Conservation (phyloP, 2,329 filamentous ascomycete species). For the Verticillium nonalfalfae region DNA sequence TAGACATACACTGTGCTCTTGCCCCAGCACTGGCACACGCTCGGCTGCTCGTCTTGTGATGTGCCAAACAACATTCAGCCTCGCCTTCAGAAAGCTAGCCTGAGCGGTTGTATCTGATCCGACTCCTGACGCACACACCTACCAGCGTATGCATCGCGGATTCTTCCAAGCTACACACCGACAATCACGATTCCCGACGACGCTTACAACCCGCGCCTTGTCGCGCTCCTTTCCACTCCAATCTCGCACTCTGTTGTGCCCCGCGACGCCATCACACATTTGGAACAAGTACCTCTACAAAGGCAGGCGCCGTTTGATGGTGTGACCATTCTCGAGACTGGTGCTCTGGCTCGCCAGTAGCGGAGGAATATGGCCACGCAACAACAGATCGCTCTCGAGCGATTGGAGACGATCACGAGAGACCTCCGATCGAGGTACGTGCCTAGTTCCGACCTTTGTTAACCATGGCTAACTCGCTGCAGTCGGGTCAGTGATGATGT, state of each 20-base stretch:
- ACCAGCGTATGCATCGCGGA: neutral
- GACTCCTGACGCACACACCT: neutral
- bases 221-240: neutral
- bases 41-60: neutral
- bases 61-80: neutral
- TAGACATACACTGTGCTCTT: neutral
- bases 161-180: neutral
- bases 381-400: constrained; percentile 47
- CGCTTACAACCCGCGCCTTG: neutral
- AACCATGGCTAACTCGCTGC: neutral
- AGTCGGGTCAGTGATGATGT: constrained; percentile 34
- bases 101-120: neutral
- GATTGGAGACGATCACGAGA: constrained; percentile 46
- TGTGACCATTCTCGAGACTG: constrained; percentile 1
- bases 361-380: constrained; percentile 31
- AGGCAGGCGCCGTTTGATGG: neutral
- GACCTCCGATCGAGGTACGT: constrained; percentile 50
- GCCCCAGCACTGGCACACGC: neutral
- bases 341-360: constrained; percentile 11
- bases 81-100: neutral
- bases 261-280: neutral
- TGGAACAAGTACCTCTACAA: neutral
- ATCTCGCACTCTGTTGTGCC: neutral
- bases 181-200: neutral
- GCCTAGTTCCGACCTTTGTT: neutral